Base-by-base conservation (phyloP, 441 rosid species). In the Jatropha podagrica region DNA sequence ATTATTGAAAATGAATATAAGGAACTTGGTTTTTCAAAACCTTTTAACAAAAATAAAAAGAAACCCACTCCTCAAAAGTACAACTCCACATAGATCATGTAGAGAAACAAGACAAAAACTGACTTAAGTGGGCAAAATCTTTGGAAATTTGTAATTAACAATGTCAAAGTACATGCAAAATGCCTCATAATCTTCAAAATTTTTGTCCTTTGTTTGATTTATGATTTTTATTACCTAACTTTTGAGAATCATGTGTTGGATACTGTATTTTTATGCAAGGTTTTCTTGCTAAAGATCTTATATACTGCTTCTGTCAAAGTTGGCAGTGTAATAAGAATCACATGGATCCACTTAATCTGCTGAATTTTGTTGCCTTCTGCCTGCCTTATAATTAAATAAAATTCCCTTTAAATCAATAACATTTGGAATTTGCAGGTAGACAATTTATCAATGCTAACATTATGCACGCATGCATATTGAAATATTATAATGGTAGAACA, bases 131-230 rank as follows among this genome's bases (percentile, higher is more conserved):
- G 23, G 37, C 38, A 49, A 42, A 18, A 11, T 6, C 59, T 65
- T 65, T 72, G 5, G 59, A 23, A 44, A 20, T 59, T 64, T 73
- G 51, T 58, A 32, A 59, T 10, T 42, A 27, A 73, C 15, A 64
- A 20, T 14, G 54, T 41, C 58, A 63, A 74, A 69, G 66, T 55
- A 11, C 17, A 63, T 46, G 71, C 44, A 48, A 60, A 42, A 37
- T 14, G 54, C 78, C 77, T 77, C 78, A 79, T 75, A 62, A 62
- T 81, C 83, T 66, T 68, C 79, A 81, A 73, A 75, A 7, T 8
- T 17, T 20, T 79, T 84, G 85, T 81, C 77, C 58, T 48, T 61
- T 65, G 7, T 27, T 68, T 58, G 14, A 11, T 58, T 13, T 8
- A 14, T 3, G 10, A 56, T 20, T 18, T 56, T 27, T 42, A 26